Percentiles rank a stretch among this genome's conserved stretches.
These are phyloP conservation scores for sweet orange (Citrus sinensis) DNA, from an alignment of 345 rosid genomes.

Conservation along the genomic window DNA sequence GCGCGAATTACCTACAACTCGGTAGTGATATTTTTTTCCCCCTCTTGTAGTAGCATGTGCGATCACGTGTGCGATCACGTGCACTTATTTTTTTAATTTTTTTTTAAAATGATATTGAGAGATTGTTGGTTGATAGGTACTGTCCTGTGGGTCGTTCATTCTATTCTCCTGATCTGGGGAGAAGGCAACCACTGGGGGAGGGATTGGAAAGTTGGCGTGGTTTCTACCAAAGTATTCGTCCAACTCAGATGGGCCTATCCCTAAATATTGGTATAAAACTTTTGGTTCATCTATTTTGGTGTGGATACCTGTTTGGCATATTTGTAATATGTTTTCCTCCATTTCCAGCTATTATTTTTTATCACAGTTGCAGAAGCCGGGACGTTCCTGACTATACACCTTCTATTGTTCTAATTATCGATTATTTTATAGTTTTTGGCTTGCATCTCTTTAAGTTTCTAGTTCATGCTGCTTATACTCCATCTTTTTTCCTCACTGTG, in stretches of 20 bases:
- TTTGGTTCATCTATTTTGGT: neutral
- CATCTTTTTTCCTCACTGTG: neutral
- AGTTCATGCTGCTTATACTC: neutral
- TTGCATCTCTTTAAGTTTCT: neutral
- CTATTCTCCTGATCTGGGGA: constrained; percentile 81
- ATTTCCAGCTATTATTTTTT: neutral
- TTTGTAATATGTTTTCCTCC: neutral
- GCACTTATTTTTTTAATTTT: neutral
- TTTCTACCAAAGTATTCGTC: constrained; percentile 94
- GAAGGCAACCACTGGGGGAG: constrained; percentile 78
- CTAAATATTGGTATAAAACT: constrained; percentile 65
- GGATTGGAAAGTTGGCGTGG: constrained; percentile 99
- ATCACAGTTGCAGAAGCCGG: neutral
- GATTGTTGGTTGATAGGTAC: constrained; percentile 43
- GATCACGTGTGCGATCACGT: neutral
- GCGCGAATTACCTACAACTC: constrained; percentile 81
- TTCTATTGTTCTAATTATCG: neutral
- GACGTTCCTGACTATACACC: neutral
- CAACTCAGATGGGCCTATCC: constrained; percentile 93
- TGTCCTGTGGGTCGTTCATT: constrained; percentile 91
- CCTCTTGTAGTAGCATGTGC: constrained; percentile 7
- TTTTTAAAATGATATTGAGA: neutral
- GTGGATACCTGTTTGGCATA: neutral
- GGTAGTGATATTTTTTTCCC: constrained; percentile 35
- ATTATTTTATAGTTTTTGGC: neutral